Percentiles rank a stretch among this genome's conserved stretches.
phyloP scores from a whole-genome alignment of 805 yeast genomes.

The Lipomyces kockii region DNA sequence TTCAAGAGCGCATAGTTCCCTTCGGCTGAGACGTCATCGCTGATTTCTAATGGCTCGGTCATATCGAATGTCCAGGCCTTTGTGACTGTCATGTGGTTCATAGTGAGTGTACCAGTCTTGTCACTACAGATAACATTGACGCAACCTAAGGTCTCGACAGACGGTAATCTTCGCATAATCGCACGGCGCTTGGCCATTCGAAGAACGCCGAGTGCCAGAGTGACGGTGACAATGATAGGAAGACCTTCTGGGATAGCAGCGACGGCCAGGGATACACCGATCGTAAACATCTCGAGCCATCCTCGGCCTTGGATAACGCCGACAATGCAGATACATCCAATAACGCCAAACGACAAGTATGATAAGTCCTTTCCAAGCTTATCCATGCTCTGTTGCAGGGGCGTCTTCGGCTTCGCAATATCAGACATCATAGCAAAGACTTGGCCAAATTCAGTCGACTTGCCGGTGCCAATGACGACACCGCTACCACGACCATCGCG shows the following conservation, averaged over 20 bases:
- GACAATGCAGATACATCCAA: conserved; percentile 87
- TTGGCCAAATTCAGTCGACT: conserved; percentile 88
- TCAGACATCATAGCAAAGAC: conserved; percentile 95
- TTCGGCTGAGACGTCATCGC: conserved; percentile 54
- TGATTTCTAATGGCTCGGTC: conserved; percentile 41
- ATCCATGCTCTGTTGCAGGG: conserved; percentile 94
- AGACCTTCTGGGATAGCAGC: conserved; percentile 99
- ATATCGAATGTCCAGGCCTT: conserved; percentile 68
- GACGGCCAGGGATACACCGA: conserved; percentile 95
- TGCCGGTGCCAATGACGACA: conserved; percentile 87
- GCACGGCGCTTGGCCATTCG: conserved; percentile 96
- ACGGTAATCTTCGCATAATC: conserved; percentile 89
- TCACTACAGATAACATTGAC: conserved; percentile 87
- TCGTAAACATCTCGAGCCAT: conserved; percentile 98
- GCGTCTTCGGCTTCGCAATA: conserved; percentile 97
- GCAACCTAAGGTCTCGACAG: conserved; percentile 93
- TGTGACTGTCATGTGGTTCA: conserved; percentile 74
- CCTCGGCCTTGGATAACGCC: conserved; percentile 91
- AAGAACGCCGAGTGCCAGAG: conserved; percentile 92
- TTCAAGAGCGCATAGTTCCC: conserved; percentile 58
- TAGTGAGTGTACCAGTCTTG: conserved; percentile 81
- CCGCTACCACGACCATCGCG: conserved; percentile 96
- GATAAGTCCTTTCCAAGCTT: conserved; percentile 91
- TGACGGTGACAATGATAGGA: conserved; percentile 97
- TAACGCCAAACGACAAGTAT: conserved; percentile 78